Evolutionary conservation across 768 basidiomycete genomes (phyloP).

Genomic region (Suillus americanus): DNA sequence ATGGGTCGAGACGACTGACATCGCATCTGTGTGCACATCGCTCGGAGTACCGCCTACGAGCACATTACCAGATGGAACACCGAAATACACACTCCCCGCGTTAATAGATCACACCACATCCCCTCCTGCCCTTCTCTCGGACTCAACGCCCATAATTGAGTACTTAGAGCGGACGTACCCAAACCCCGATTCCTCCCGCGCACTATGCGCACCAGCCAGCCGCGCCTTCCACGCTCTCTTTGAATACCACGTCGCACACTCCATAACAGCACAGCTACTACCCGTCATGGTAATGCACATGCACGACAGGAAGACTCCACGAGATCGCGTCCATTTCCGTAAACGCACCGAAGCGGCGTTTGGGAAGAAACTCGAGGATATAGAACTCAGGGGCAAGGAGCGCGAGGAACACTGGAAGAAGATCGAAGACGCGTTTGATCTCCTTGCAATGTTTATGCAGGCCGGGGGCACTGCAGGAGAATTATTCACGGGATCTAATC

Average conservation of each 20-base stretch:
- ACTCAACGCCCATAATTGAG: conserved; percentile 35
- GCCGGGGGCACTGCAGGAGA: conserved; percentile 7
- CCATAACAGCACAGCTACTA: conserved; percentile 16
- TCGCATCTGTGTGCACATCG: conserved; percentile 22
- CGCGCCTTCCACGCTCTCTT: conserved; percentile 25
- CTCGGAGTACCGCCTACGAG: conserved; percentile 28
- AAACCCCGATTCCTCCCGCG: conserved; percentile 12
- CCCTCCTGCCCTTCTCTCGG: conserved; percentile 26
- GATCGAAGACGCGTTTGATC: conserved; percentile 19
- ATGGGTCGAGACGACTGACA: conserved; percentile 27
- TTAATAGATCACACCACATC: conserved; percentile 21
- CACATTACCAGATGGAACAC: conserved; percentile 23
- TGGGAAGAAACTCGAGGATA: conserved; percentile 11
- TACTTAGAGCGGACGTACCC: conserved; percentile 35
- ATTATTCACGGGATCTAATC: conserved; percentile 21
- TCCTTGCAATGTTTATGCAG: conserved; percentile 7
- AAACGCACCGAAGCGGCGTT: conserved; percentile 15
- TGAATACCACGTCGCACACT: conserved; percentile 17
- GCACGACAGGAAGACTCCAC: conserved; percentile 20
- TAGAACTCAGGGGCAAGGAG: conserved; percentile 17
- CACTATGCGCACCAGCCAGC: conserved; percentile 19
- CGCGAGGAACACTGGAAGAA: conserved; percentile 23
- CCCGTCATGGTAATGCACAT: conserved; percentile 23
- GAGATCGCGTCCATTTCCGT: conserved; percentile 18
- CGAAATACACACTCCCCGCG: conserved; percentile 35